These are phyloP conservation scores for Trichoderma sp. DNA, from an alignment of 2,329 filamentous ascomycete genomes.

Conservation along the genomic window DNA sequence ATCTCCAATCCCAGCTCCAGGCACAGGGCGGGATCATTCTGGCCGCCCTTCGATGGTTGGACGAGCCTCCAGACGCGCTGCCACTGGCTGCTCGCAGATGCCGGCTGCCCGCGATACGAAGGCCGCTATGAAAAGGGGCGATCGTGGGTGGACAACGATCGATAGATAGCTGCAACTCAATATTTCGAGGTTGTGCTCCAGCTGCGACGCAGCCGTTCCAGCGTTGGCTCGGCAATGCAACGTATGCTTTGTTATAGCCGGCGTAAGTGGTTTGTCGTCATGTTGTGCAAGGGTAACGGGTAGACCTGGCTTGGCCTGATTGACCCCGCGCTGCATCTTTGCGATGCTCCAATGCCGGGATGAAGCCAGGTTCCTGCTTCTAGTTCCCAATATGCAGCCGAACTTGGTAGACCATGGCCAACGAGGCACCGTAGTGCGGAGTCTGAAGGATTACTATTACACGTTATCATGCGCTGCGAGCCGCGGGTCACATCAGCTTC, in stretches of 20 bases:
- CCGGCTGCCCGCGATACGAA: neutral
- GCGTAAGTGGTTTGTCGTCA: neutral
- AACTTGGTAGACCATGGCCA: neutral
- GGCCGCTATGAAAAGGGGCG: conserved; percentile 1
- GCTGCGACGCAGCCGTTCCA: neutral
- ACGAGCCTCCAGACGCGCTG: conserved; percentile 6
- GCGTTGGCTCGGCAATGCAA: conserved; percentile 6
- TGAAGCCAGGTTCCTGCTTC: neutral
- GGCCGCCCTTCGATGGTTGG: conserved; percentile 6
- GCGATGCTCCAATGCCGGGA: neutral
- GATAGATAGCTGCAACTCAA: neutral
- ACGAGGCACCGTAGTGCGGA: conserved; percentile 7
- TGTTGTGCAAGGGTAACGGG: neutral
- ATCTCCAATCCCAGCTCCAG: conserved; percentile 2
- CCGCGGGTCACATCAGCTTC: conserved; percentile 2
- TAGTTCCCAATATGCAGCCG: neutral
- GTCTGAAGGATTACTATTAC: conserved; percentile 17
- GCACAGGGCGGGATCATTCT: conserved; percentile 1
- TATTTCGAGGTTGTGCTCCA: neutral
- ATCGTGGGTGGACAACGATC: conserved; percentile 8
- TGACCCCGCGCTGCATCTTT: neutral
- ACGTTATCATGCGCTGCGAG: conserved; percentile 5
- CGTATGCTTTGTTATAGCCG: neutral
- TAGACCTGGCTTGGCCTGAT: neutral
- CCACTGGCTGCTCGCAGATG: neutral